Base-by-base conservation (phyloP, 1,139 yeast genomes). In the Meyerozyma athensensis region DNA sequence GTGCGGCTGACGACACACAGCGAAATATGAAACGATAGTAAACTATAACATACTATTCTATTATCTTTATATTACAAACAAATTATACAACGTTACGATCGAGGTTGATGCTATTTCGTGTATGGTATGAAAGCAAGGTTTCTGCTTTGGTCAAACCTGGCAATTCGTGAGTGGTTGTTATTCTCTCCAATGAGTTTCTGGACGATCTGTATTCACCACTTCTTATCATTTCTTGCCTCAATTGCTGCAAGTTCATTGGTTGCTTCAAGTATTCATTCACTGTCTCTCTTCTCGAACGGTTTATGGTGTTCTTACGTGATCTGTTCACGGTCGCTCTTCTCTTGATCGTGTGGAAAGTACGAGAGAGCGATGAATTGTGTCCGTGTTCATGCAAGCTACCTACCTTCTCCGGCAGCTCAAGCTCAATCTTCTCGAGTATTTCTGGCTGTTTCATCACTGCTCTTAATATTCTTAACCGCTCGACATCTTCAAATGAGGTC, bases 101-200 rank as follows among this genome's bases (percentile, higher is more conserved):
- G 16, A 52, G 44, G 41, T 47, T 46, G 33, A 65, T 59, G 48
- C 72, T 67, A 35, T 63, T 64, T 44, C 74, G 56, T 7, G 71
- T 63, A 42, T 70, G 76, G 42, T 67, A 68, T 12, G 70, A 60
- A 33, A 73, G 53, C 40, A 73, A 62, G 4, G 74, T 68, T 43
- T 71, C 76, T 3, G 78, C 78, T 43, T 70, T 72, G 2, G 74
- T 63, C 40, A 73, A 60, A 3, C 79, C 79, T 0, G 77, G 77
- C 35, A 73, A 55, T 34, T 68, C 74, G 40, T 72, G 77, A 8
- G 76, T 64, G 12, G 77, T 69, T 35, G 57, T 53, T 23, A 72
- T 59, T 48, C 76, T 57, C 21, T 66, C 66, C 43, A 72, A 55
- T 2, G 71, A 65, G 32, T 52, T 54, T 37, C 64, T 49, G 12